A percentile compares a stretch with the other conserved stretches of the same genome.
Evolutionary conservation across 345 rosid genomes (phyloP).

Genomic region (Gossypium turneri): DNA sequence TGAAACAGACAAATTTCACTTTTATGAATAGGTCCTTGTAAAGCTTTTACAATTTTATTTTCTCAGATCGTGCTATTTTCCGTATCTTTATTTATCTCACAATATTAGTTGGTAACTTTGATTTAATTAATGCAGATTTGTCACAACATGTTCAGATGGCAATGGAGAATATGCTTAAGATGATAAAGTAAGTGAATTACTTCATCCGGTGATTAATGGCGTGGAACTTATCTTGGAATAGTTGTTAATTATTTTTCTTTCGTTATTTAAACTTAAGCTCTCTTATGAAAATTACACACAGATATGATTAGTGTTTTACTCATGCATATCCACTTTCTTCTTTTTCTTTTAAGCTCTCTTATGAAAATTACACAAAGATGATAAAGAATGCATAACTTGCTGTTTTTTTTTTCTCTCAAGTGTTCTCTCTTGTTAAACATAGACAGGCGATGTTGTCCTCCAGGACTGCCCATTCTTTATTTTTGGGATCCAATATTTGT

Average conservation of each 20-base stretch:
- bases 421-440: background rate
- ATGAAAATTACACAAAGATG: background rate
- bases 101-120: background rate
- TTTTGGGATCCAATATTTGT: background rate
- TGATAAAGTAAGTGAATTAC: slow-evolving; percentile 56
- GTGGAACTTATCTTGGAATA: background rate
- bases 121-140: slow-evolving; percentile 47
- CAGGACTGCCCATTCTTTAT: slow-evolving; percentile 1
- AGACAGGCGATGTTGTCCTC: too few relatives aligned
- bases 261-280: too few relatives aligned
- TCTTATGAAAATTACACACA: background rate
- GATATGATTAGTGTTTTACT: background rate
- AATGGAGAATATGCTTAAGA: slow-evolving; percentile 80
- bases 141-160: slow-evolving; percentile 75
- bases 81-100: background rate
- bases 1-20: background rate
- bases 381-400: too few relatives aligned
- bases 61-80: background rate
- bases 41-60: background rate
- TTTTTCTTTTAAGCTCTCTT: background rate
- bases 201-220: background rate
- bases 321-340: too few relatives aligned
- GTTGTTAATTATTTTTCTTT: background rate
- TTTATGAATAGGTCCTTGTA: background rate
- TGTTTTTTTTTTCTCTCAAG: too few relatives aligned